phyloP scores from a whole-genome alignment of 352 stramenopile species.

The Pythium myriotylum region DNA sequence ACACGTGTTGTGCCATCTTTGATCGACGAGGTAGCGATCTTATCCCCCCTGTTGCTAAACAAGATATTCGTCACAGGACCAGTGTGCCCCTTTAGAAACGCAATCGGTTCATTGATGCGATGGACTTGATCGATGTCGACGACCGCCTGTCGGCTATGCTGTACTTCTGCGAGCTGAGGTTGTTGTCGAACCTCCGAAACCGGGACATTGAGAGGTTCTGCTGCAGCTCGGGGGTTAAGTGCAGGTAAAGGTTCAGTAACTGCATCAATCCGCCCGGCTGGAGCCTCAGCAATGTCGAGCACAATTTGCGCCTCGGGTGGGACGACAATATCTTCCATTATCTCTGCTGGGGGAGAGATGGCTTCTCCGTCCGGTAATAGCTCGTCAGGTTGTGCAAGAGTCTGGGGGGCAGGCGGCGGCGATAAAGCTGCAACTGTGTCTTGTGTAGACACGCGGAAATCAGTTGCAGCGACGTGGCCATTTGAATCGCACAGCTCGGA shows the following conservation, averaged over 20 bases:
- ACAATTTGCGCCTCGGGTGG: too few relatives aligned
- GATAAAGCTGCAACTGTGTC: not conserved
- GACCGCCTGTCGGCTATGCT: slow-evolving; percentile 12
- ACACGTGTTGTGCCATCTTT: slow-evolving; percentile 75
- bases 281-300: too few relatives aligned
- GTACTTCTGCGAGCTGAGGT: slow-evolving; percentile 24
- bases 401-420: not conserved
- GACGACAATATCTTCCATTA: not conserved
- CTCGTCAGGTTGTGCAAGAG: not conserved
- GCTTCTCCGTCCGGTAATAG: not conserved
- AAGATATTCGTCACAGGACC: slow-evolving; percentile 89
- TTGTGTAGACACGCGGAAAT: slow-evolving; percentile 20
- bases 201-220: not conserved
- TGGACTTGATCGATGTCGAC: slow-evolving; percentile 25
- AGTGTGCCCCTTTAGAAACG: slow-evolving; percentile 71
- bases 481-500: slow-evolving; percentile 28
- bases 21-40: slow-evolving; percentile 88
- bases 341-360: not conserved
- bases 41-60: slow-evolving; percentile 83
- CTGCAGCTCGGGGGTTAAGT: too few relatives aligned
- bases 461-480: slow-evolving; percentile 11
- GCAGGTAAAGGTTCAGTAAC: too few relatives aligned
- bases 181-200: slow-evolving; percentile 16
- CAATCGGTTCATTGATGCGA: slow-evolving; percentile 31
- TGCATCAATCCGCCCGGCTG: too few relatives aligned